Evolutionary conservation across 805 yeast species (phyloP).

Genomic region (Candida maris): DNA sequence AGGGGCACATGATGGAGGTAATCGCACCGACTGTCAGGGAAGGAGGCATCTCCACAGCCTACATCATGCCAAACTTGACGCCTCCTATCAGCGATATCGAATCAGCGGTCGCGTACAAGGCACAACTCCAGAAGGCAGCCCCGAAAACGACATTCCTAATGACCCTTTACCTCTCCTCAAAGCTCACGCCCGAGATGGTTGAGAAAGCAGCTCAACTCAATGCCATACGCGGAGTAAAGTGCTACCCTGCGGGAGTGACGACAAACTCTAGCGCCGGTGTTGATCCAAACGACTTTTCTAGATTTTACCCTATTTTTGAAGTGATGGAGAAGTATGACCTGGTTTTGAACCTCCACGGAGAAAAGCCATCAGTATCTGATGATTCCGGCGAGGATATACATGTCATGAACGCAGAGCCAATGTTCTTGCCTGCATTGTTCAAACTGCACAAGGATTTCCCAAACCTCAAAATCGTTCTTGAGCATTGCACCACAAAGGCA

Average conservation of each 20-base stretch:
- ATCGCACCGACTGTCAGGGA: conserved; percentile 85
- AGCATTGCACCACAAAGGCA: conserved; percentile 90
- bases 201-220: conserved; percentile 68
- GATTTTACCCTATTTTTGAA: conserved; percentile 83
- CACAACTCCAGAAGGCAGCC: conserved; percentile 56
- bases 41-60: conserved; percentile 91
- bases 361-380: conserved; percentile 63
- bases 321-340: conserved; percentile 79
- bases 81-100: conserved; percentile 87
- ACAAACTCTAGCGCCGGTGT: conserved; percentile 92
- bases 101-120: conserved; percentile 66
- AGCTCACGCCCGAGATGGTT: conserved; percentile 81
- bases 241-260: conserved; percentile 99
- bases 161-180: conserved; percentile 80
- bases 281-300: conserved; percentile 85
- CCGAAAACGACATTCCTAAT: conserved; percentile 86
- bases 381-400: conserved; percentile 56
- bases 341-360: conserved; percentile 91
- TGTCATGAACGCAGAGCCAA: conserved; percentile 90
- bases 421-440: conserved; percentile 82
- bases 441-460: conserved; percentile 84
- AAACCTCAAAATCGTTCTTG: conserved; percentile 76
- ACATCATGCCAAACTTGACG: conserved; percentile 92
- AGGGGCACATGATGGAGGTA: conserved; percentile 87
- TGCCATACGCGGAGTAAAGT: conserved; percentile 82